A percentile compares a stretch with the other conserved stretches of the same genome.
These are phyloP conservation scores for Colletotrichum sp. DNA, from an alignment of 2,329 filamentous ascomycete genomes.

Conservation along the genomic window DNA sequence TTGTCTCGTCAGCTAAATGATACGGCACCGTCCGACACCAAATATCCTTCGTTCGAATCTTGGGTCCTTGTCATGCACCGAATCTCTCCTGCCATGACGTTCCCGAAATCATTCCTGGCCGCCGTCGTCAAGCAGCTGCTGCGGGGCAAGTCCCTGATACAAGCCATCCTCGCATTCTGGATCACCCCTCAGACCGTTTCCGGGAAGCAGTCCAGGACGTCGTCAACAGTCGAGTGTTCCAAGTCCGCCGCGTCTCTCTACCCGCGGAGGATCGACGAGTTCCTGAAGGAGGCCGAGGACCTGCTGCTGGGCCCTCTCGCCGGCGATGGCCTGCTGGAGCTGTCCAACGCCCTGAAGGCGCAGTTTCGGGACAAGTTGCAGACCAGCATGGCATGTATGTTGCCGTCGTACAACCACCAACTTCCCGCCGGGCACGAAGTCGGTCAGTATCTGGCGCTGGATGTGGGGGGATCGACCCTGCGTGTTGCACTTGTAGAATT, in stretches of 20 bases:
- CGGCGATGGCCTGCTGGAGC: constrained; percentile 46
- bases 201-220: constrained; percentile 6
- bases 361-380: constrained; percentile 61
- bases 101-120: constrained; percentile 59
- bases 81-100: constrained; percentile 61
- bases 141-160: constrained; percentile 63
- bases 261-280: constrained; percentile 48
- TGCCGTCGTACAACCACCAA: constrained; percentile 70
- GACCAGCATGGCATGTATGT: constrained; percentile 62
- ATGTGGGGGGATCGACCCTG: constrained; percentile 73
- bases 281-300: constrained; percentile 61
- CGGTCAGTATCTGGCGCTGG: constrained; percentile 66
- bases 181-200: constrained; percentile 1
- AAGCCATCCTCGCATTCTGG: constrained; percentile 51
- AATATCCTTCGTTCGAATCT: neutral
- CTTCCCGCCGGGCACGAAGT: constrained; percentile 64
- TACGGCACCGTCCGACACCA: neutral
- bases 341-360: constrained; percentile 55
- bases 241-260: constrained; percentile 20
- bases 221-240: neutral
- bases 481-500: constrained; percentile 69
- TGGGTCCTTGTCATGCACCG: constrained; percentile 48
- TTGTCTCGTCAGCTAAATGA: constrained; percentile 23
- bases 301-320: constrained; percentile 54
- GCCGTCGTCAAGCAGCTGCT: constrained; percentile 63